Evolutionary conservation across 23 red algal genomes (phyloP), one percentile per base, ranked within the genome.

Genomic region (Chondrus crispus): DNA sequence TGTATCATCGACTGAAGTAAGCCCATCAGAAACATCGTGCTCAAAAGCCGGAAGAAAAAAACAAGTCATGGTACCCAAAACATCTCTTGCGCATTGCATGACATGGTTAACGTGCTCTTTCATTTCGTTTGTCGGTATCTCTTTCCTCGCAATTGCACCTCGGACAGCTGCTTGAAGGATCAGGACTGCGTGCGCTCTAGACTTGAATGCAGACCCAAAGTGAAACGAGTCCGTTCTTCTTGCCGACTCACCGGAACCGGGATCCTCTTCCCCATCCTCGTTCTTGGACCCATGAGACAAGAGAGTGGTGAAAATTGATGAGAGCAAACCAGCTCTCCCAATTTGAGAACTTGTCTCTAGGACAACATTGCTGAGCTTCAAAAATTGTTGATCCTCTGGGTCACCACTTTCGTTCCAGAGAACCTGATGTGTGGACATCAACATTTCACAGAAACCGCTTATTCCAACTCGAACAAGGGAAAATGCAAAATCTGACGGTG

Each of bases 1-100:
- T 8, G 71, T 77, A 77, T 77, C 71, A 77, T 77, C 71, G 26
- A 77, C 44, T 26, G 28, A 14, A 20, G 10, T 1, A 9, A 37
- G 29, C 9, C 1, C 71, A 7, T 77, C 71, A 14, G n/a, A 26
- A 26, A 26, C 11, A n/a, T 11, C 0, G n/a, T 47, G 26, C 24
- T 77, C n/a, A 10, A 77, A n/a, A 20, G 71, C 37, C 8, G 71
- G 71, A n/a, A 77, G 29, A 24, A 77, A 77, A 46, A 77, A 77
- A n/a, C 44, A 46, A 35, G 38, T 77, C 71, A 77, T 77, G 29
- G 38, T 37, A n/a, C 43, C 71, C 9, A 77, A 77, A 11, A 48
- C 19, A n/a, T 77, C 71, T 37, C 43, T 77, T 10, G 38, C 71
- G 44, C 71, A 77, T 40, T 77, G 71, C 37, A 26, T 20, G 20